Evolutionary conservation across 768 basidiomycete genomes (phyloP).

Genomic region (Leccinum incarnatum): DNA sequence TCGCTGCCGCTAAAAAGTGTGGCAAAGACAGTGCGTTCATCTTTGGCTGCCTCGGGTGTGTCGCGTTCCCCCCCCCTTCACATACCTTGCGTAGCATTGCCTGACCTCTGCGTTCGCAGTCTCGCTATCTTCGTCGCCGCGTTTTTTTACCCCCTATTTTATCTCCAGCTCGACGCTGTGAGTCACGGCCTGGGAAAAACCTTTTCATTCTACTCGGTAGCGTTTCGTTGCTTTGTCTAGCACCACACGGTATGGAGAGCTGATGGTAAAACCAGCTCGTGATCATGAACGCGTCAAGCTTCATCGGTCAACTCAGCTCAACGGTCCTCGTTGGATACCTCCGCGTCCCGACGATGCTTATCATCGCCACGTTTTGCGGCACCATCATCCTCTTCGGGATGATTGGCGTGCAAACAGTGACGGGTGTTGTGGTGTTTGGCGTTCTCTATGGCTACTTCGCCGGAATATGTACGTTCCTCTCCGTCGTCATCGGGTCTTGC

Average conservation of each 20-base stretch:
- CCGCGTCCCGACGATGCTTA: conserved; percentile 38
- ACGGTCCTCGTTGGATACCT: conserved; percentile 42
- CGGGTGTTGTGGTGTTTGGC: conserved; percentile 42
- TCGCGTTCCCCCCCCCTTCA: neutral
- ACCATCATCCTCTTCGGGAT: conserved; percentile 45
- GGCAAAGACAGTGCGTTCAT: conserved; percentile 25
- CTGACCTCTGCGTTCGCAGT: conserved; percentile 8
- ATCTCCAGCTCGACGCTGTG: conserved; percentile 54
- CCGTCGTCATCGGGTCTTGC: neutral
- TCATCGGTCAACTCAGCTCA: conserved; percentile 53
- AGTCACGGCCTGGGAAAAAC: conserved; percentile 42
- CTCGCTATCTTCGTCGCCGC: conserved; percentile 37
- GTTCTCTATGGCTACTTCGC: conserved; percentile 51
- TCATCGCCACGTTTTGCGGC: conserved; percentile 38
- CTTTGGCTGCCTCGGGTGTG: conserved; percentile 17
- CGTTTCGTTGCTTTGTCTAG: conserved; percentile 7
- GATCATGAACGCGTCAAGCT: conserved; percentile 53
- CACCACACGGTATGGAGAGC: neutral
- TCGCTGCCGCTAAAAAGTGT: conserved; percentile 22
- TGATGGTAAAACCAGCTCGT: conserved; percentile 40
- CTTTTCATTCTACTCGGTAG: conserved; percentile 60
- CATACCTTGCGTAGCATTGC: neutral
- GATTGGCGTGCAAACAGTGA: conserved; percentile 40
- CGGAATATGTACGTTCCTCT: conserved; percentile 40
- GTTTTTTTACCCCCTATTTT: conserved; percentile 57